Evolutionary conservation across 2,329 filamentous ascomycete genomes (phyloP).

Genomic region (Chaetothyriales sp.): DNA sequence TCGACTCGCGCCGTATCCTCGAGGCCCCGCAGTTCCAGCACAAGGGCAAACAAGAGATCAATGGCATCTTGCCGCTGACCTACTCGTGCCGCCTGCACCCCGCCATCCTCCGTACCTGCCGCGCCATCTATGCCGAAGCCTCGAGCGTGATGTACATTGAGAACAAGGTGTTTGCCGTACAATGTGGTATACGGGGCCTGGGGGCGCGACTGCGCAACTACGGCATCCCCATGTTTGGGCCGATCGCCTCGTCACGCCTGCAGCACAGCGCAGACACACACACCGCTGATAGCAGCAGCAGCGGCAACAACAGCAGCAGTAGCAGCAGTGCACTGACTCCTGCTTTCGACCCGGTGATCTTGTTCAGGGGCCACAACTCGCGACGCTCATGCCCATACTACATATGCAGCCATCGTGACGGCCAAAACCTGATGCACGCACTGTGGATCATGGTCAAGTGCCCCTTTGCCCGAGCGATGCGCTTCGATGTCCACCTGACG

Average conservation of each 20-base stretch:
- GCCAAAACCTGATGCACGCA: slow-evolving; percentile 8
- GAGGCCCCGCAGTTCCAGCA: slow-evolving; percentile 11
- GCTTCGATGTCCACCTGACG: slow-evolving; percentile 7
- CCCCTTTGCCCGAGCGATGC: slow-evolving; percentile 10
- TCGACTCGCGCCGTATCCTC: slow-evolving; percentile 9
- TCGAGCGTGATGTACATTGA: slow-evolving; percentile 8
- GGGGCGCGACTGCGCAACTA: slow-evolving; percentile 12
- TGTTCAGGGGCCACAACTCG: slow-evolving; percentile 6
- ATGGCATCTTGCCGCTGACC: slow-evolving; percentile 8
- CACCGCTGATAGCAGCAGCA: background rate
- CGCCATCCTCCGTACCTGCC: slow-evolving; percentile 9
- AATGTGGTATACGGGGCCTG: slow-evolving; percentile 10
- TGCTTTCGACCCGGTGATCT: slow-evolving; percentile 8
- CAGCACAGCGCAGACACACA: background rate
- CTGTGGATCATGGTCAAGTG: slow-evolving; percentile 13
- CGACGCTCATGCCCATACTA: slow-evolving; percentile 8
- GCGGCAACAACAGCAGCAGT: too few species aligned
- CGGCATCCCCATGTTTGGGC: slow-evolving; percentile 9
- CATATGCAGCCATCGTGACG: slow-evolving; percentile 9
- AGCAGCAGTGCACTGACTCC: background rate
- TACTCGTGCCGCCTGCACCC: slow-evolving; percentile 7
- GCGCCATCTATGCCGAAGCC: slow-evolving; percentile 8
- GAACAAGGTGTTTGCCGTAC: slow-evolving; percentile 10
- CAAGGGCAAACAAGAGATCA: slow-evolving; percentile 11
- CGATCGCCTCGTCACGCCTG: slow-evolving; percentile 5